phyloP scores from a whole-genome alignment of 2,329 filamentous ascomycete species.

The Sporothrix curviconia region DNA sequence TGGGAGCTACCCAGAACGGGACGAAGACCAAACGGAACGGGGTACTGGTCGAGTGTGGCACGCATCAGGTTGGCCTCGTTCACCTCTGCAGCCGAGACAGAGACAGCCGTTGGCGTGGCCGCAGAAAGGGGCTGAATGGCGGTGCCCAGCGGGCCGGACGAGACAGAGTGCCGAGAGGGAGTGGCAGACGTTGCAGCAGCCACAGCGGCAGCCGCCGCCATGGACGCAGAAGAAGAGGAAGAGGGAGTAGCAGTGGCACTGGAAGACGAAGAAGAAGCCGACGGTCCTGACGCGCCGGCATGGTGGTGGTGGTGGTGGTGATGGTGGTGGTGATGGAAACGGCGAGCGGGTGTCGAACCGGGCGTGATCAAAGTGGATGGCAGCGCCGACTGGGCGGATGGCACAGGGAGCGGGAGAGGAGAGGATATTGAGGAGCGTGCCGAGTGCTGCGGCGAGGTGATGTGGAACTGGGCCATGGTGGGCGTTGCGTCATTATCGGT shows the following conservation, averaged over 20 bases:
- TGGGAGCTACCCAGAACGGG: conserved; percentile 67
- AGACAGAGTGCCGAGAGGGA: conserved; percentile 33
- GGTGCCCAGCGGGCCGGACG: conserved; percentile 43
- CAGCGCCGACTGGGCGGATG: not conserved
- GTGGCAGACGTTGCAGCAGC: conserved; percentile 8
- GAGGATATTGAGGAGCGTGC: conserved; percentile 10
- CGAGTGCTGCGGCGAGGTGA: conserved; percentile 53
- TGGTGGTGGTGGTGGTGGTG: conserved; percentile 42
- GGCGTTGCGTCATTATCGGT: conserved; percentile 49
- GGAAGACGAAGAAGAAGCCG: conserved; percentile 19
- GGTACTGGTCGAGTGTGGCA: conserved; percentile 72
- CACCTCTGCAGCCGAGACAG: conserved; percentile 47
- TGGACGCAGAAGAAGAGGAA: conserved; percentile 5
- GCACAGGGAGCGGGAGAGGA: not conserved
- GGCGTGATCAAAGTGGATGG: not conserved
- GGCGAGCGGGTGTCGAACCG: conserved; percentile 3
- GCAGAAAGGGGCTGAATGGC: conserved; percentile 61
- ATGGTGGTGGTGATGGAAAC: conserved; percentile 22
- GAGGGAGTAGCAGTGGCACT: not conserved
- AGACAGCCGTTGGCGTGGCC: conserved; percentile 46
- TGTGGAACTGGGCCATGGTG: conserved; percentile 52
- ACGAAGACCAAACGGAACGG: conserved; percentile 67
- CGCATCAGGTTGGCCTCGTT: conserved; percentile 65
- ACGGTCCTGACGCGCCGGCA: conserved; percentile 11
- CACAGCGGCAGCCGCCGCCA: conserved; percentile 7